Evolutionary conservation across 805 yeast genomes (phyloP).

Genomic region (Candida suzukii): DNA sequence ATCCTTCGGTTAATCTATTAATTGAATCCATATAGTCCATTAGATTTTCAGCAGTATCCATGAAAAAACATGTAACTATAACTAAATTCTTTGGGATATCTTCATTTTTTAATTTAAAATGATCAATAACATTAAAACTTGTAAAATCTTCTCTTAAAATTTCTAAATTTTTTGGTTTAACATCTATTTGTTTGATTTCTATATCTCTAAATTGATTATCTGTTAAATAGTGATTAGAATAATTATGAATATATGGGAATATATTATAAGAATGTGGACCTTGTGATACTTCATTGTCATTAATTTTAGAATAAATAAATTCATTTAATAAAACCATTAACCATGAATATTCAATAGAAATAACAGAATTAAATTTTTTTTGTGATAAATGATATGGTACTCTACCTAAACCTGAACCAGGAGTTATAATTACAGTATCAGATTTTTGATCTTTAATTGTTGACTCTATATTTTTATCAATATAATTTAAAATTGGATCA

Average conservation of each 20-base stretch:
- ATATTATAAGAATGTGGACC: constrained; percentile 16
- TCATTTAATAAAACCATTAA: constrained; percentile 68
- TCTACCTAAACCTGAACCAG: constrained; percentile 86
- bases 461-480: constrained; percentile 35
- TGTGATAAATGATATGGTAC: constrained; percentile 57
- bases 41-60: constrained; percentile 88
- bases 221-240: constrained; percentile 52
- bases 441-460: constrained; percentile 20
- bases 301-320: constrained; percentile 35
- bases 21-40: constrained; percentile 69
- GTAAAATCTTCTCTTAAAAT: constrained; percentile 61
- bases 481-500: constrained; percentile 45
- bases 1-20: constrained; percentile 29
- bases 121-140: constrained; percentile 31
- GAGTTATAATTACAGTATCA: constrained; percentile 55
- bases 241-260: constrained; percentile 55
- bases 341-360: constrained; percentile 70
- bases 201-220: constrained; percentile 46
- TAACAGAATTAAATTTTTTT: constrained; percentile 38
- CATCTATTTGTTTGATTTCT: constrained; percentile 17
- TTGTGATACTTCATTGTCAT: constrained; percentile 1
- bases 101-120: constrained; percentile 1
- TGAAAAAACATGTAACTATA: constrained; percentile 65
- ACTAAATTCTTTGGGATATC: constrained; percentile 37
- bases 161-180: constrained; percentile 40